phyloP scores from a whole-genome alignment of 2,329 filamentous ascomycete species.

The Lomentospora prolificans region DNA sequence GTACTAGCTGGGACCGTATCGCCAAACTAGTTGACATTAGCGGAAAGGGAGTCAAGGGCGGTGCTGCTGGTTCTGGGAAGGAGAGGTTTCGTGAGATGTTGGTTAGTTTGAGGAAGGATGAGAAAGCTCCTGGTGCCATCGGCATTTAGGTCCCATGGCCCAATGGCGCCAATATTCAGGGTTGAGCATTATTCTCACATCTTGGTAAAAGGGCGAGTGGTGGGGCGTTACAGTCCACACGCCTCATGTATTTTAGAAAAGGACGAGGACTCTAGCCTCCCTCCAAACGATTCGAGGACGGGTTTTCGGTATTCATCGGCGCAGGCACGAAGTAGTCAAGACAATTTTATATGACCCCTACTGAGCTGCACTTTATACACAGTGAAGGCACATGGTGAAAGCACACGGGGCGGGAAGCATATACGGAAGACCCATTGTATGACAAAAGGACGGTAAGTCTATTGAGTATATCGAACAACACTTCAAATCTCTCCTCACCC shows the following conservation, averaged over 20 bases:
- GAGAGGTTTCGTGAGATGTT: constrained; percentile 90
- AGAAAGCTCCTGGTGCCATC: constrained; percentile 64
- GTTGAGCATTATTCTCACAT: background rate
- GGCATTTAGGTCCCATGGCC: constrained; percentile 37
- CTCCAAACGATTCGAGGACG: background rate
- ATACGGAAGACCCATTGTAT: background rate
- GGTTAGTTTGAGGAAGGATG: constrained; percentile 80
- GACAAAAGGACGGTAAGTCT: background rate
- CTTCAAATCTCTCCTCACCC: background rate
- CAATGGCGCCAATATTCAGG: background rate
- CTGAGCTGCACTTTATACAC: background rate
- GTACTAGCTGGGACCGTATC: constrained; percentile 97
- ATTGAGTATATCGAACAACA: constrained; percentile 1
- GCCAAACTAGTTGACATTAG: constrained; percentile 95
- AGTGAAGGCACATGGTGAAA: too few species aligned
- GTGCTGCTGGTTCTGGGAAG: constrained; percentile 84
- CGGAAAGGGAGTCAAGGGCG: constrained; percentile 81
- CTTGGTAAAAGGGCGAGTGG: constrained; percentile 1
- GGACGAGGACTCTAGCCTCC: background rate
- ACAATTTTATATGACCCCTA: background rate
- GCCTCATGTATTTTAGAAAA: constrained; percentile 5
- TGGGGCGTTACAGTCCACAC: background rate
- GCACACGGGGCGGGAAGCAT: too few species aligned
- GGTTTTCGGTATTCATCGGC: constrained; percentile 3
- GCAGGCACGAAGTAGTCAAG: constrained; percentile 2